A percentile compares a stretch with the other conserved stretches of the same genome.
Evolutionary conservation across 2,329 filamentous ascomycete species (phyloP).

Genomic region (Aspergillus tubingensis): DNA sequence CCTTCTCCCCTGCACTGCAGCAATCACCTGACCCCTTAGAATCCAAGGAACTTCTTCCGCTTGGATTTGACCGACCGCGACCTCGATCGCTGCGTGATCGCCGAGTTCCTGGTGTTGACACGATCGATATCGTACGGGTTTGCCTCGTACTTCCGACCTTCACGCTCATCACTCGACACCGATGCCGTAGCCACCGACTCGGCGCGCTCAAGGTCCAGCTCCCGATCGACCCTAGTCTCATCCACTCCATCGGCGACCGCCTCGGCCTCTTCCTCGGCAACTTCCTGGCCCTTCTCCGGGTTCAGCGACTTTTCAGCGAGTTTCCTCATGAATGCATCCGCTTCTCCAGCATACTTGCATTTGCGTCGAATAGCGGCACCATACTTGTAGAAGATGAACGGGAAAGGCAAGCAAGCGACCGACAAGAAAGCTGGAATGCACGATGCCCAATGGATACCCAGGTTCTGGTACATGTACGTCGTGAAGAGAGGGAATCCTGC

Average conservation of each 20-base stretch:
- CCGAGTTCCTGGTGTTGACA: constrained; percentile 33
- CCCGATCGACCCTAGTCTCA: not conserved
- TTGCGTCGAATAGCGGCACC: constrained; percentile 35
- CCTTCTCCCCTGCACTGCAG: not conserved
- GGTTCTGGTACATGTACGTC: constrained; percentile 38
- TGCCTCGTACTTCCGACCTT: constrained; percentile 26
- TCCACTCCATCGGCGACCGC: not conserved
- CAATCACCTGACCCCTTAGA: not conserved
- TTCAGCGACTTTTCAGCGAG: constrained; percentile 21
- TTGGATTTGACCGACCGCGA: constrained; percentile 11
- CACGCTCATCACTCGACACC: constrained; percentile 13
- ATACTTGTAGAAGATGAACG: constrained; percentile 43
- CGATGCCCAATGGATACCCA: constrained; percentile 48
- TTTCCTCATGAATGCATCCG: constrained; percentile 32
- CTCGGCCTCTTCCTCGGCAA: constrained; percentile 6
- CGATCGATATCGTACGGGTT: constrained; percentile 37
- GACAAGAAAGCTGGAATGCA: constrained; percentile 44
- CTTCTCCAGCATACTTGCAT: constrained; percentile 40
- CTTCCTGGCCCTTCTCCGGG: not conserved
- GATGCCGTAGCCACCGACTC: constrained; percentile 9
- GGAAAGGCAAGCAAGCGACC: constrained; percentile 37
- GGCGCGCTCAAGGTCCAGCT: not conserved
- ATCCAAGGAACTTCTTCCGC: constrained; percentile 11
- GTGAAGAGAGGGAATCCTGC: constrained; percentile 48
- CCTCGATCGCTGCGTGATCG: constrained; percentile 25